These are phyloP conservation scores for Botrytis deweyae DNA, from an alignment of 2,329 filamentous ascomycete species.

Conservation along the genomic window DNA sequence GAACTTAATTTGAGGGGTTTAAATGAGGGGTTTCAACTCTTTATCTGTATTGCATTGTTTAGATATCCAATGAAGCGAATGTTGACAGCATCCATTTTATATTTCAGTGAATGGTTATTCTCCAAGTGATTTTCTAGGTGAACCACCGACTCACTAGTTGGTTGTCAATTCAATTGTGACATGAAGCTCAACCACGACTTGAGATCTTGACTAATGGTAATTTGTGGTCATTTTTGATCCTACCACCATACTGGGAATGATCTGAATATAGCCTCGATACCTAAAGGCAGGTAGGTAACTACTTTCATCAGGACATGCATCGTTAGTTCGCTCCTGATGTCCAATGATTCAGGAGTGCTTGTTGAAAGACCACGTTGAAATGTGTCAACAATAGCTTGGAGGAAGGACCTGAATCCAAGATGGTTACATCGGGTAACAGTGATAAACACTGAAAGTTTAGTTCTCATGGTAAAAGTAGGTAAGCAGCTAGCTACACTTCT, in stretches of 20 bases:
- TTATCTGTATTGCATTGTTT: not conserved
- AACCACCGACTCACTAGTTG: not conserved
- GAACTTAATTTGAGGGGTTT: not conserved
- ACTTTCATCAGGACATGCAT: not conserved
- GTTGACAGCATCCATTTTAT: not conserved
- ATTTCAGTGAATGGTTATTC: not conserved
- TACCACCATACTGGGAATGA: not conserved
- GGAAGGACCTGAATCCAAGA: not conserved
- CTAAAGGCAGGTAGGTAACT: not conserved
- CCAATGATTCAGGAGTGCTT: not conserved
- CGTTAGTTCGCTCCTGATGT: not conserved
- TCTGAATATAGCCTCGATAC: not conserved
- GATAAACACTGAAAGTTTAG: not conserved
- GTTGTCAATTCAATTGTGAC: not conserved
- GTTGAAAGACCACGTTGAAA: not conserved
- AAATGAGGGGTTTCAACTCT: conserved; percentile 30
- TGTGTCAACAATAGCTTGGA: not conserved
- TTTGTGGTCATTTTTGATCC: not conserved
- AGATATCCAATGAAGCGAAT: not conserved
- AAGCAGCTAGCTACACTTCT: not conserved
- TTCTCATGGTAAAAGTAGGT: not conserved
- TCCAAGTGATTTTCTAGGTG: not conserved
- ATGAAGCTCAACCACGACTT: not conserved
- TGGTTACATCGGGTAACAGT: not conserved
- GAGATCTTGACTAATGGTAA: not conserved